Conservation (phyloP, 2,329 filamentous ascomycete genomes). For the Microsporum ferrugineum region DNA sequence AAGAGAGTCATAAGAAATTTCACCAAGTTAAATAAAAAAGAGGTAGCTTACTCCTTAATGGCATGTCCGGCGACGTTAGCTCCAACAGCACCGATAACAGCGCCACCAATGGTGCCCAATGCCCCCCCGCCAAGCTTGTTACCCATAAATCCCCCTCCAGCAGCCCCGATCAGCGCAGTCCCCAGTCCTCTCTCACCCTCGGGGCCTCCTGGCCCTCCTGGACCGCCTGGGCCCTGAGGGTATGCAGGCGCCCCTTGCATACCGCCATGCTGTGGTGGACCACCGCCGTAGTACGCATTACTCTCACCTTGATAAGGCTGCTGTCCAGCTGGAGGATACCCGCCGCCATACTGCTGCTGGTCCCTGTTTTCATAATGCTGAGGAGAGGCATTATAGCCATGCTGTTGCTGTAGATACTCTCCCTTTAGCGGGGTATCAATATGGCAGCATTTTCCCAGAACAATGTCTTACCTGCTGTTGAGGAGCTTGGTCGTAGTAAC, state of each 20-base stretch:
- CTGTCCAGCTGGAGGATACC: conserved; percentile 17
- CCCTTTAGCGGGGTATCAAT: background rate
- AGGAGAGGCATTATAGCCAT: background rate
- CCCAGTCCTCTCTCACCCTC: conserved; percentile 28
- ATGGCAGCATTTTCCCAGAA: background rate
- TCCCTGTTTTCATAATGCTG: conserved; percentile 9
- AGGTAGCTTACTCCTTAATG: conserved; percentile 20
- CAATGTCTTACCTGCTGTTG: conserved; percentile 19
- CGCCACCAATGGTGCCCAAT: conserved; percentile 25
- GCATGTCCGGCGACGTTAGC: conserved; percentile 20
- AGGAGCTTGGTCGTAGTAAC: conserved; percentile 8
- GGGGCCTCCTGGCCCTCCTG: conserved; percentile 11
- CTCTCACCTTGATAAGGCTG: conserved; percentile 21
- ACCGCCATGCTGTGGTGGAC: conserved; percentile 3
- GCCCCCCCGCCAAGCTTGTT: conserved; percentile 27
- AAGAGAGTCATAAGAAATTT: background rate
- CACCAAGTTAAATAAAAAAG: background rate
- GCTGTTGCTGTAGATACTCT: background rate
- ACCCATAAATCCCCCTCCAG: conserved; percentile 27
- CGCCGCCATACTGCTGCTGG: conserved; percentile 12
- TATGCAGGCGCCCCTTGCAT: conserved; percentile 5
- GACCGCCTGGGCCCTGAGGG: background rate
- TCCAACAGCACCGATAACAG: conserved; percentile 25
- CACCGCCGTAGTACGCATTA: conserved; percentile 23
- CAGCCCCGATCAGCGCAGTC: conserved; percentile 28